Evolutionary conservation across 805 yeast genomes (phyloP).

Genomic region (Candida arabinofermentans): DNA sequence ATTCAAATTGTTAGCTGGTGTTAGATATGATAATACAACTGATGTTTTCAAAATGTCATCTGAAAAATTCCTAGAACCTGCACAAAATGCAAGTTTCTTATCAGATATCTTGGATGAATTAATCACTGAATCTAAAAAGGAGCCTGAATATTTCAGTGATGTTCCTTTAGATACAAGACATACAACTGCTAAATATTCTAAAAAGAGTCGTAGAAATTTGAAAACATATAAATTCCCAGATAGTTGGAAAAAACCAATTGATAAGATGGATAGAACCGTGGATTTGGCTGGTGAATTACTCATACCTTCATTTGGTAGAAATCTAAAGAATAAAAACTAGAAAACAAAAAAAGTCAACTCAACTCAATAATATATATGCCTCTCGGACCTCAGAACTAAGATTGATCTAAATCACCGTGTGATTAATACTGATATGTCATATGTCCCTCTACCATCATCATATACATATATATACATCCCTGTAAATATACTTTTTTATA

Average conservation of each 20-base stretch:
- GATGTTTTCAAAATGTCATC: constrained; percentile 63
- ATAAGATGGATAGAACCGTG: constrained; percentile 52
- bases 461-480: too few species aligned
- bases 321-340: neutral
- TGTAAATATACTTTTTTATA: too few species aligned
- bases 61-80: constrained; percentile 64
- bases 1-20: constrained; percentile 72
- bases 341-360: neutral
- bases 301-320: neutral
- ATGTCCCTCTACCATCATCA: too few species aligned
- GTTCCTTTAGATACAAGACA: constrained; percentile 82
- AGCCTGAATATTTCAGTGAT: constrained; percentile 60
- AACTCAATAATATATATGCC: neutral
- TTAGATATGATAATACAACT: constrained; percentile 61
- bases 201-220: constrained; percentile 37
- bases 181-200: constrained; percentile 40
- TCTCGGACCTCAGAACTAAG: too few species aligned
- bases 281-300: constrained; percentile 21
- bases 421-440: too few species aligned
- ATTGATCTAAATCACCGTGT: too few species aligned
- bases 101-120: constrained; percentile 61
- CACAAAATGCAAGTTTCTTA: constrained; percentile 79
- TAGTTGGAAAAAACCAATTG: constrained; percentile 73
- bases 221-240: constrained; percentile 59
- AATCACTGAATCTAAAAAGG: constrained; percentile 59